These are phyloP conservation scores for Bocquillonia castaneifolia DNA, from an alignment of 441 rosid genomes.

Conservation along the genomic window DNA sequence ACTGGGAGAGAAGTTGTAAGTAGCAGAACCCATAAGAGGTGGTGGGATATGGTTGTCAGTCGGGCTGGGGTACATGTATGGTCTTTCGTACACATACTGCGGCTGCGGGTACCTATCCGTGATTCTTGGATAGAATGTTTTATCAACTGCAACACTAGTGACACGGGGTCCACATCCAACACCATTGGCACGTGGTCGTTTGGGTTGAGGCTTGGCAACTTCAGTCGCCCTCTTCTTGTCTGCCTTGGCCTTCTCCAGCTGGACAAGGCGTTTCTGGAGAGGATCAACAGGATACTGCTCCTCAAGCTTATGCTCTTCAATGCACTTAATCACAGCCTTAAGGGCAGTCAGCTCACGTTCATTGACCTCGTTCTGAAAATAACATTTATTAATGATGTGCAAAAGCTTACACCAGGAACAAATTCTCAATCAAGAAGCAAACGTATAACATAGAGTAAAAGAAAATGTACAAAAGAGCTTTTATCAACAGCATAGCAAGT, in stretches of 20 bases:
- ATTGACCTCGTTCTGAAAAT: slow-evolving; percentile 62
- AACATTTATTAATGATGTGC: slow-evolving; percentile 6
- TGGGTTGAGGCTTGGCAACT: slow-evolving; percentile 80
- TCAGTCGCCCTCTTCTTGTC: slow-evolving; percentile 82
- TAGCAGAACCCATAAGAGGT: slow-evolving; percentile 45
- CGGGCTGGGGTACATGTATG: slow-evolving; percentile 54
- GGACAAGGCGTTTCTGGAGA: slow-evolving; percentile 62
- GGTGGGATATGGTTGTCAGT: slow-evolving; percentile 61
- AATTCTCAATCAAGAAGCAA: not conserved
- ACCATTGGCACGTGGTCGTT: slow-evolving; percentile 75
- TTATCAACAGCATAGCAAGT: not conserved
- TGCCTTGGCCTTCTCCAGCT: slow-evolving; percentile 92
- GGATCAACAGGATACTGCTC: slow-evolving; percentile 68
- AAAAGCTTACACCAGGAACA: slow-evolving; percentile 4
- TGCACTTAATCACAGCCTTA: slow-evolving; percentile 80
- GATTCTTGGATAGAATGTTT: slow-evolving; percentile 52
- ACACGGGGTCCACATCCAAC: slow-evolving; percentile 60
- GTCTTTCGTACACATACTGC: slow-evolving; percentile 74
- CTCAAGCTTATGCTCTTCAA: slow-evolving; percentile 90
- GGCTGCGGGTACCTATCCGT: slow-evolving; percentile 77
- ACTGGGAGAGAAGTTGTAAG: slow-evolving; percentile 63
- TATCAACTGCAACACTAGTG: slow-evolving; percentile 42
- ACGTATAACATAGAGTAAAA: not conserved
- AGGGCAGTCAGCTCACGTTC: slow-evolving; percentile 82
- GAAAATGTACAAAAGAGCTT: not conserved